A percentile compares a stretch with the other conserved stretches of the same genome.
Evolutionary conservation across 768 basidiomycete genomes (phyloP).

Genomic region (Pleurotus eryngii): DNA sequence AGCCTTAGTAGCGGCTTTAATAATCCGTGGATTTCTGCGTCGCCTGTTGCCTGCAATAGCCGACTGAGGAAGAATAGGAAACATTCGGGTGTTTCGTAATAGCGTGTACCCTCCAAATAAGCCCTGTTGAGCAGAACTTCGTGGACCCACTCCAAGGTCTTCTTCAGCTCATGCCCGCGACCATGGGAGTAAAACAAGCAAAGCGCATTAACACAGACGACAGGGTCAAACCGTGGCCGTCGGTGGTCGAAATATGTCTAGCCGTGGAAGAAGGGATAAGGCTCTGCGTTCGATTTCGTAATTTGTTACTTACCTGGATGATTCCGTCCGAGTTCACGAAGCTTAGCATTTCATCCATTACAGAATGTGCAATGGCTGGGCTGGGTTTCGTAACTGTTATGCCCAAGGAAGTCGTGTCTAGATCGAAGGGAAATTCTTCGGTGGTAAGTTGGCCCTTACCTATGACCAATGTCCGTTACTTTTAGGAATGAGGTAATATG

Average conservation of each 20-base stretch:
- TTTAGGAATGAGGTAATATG: neutral
- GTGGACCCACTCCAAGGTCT: slow-evolving; percentile 45
- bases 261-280: neutral
- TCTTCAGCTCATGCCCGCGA: slow-evolving; percentile 40
- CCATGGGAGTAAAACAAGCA: slow-evolving; percentile 48
- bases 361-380: slow-evolving; percentile 29
- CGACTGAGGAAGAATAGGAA: slow-evolving; percentile 52
- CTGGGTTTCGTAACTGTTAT: slow-evolving; percentile 37
- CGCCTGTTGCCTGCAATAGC: slow-evolving; percentile 32
- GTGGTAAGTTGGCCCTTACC: slow-evolving; percentile 42
- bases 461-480: slow-evolving; percentile 9
- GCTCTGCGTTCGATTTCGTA: neutral
- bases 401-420: slow-evolving; percentile 57
- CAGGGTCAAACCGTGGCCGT: slow-evolving; percentile 50
- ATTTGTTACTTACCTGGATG: slow-evolving; percentile 31
- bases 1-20: slow-evolving; percentile 39
- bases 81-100: slow-evolving; percentile 49
- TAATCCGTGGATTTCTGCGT: slow-evolving; percentile 31
- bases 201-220: slow-evolving; percentile 49
- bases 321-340: slow-evolving; percentile 50
- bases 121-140: slow-evolving; percentile 49
- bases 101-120: slow-evolving; percentile 52
- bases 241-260: slow-evolving; percentile 53
- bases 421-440: slow-evolving; percentile 47
- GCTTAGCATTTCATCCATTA: slow-evolving; percentile 58